Percentiles rank a stretch among this genome's conserved stretches.
Evolutionary conservation across 2,329 filamentous ascomycete genomes (phyloP).

Genomic region (Falciphora oryzae): DNA sequence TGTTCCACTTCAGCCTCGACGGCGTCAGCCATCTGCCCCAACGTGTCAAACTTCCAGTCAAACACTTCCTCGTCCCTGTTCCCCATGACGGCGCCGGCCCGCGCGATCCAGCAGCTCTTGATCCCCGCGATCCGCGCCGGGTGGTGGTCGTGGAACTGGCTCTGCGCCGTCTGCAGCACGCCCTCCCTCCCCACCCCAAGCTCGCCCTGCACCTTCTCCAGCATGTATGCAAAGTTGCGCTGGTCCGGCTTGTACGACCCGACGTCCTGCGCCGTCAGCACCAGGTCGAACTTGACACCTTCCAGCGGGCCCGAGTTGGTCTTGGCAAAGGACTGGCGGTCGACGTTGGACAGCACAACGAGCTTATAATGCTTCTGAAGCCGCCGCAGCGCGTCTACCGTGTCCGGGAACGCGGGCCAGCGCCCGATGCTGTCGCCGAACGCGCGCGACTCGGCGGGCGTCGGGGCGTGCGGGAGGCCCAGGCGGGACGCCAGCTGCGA

Average conservation of each 20-base stretch:
- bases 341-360: slow-evolving; percentile 56
- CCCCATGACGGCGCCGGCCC: slow-evolving; percentile 35
- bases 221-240: slow-evolving; percentile 61
- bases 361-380: slow-evolving; percentile 50
- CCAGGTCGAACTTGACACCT: slow-evolving; percentile 49
- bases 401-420: slow-evolving; percentile 55
- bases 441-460: slow-evolving; percentile 33
- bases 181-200: slow-evolving; percentile 47
- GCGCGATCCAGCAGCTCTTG: slow-evolving; percentile 55
- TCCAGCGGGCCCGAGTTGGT: slow-evolving; percentile 33
- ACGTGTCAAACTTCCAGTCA: slow-evolving; percentile 52
- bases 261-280: slow-evolving; percentile 66
- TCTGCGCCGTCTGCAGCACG: slow-evolving; percentile 64
- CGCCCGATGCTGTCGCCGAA: slow-evolving; percentile 47
- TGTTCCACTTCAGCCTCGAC: slow-evolving; percentile 32
- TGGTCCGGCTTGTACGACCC: slow-evolving; percentile 64
- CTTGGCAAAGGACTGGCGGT: slow-evolving; percentile 34
- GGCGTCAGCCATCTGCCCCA: slow-evolving; percentile 56
- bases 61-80: slow-evolving; percentile 35
- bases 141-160: slow-evolving; percentile 63
- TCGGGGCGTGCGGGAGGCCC: slow-evolving; percentile 24
- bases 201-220: slow-evolving; percentile 43
- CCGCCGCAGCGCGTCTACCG: slow-evolving; percentile 42
- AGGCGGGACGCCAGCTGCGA: slow-evolving; percentile 40
- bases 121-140: slow-evolving; percentile 56